Conservation (phyloP, 768 basidiomycete species). For the Pleurotus citrinopileatus region DNA sequence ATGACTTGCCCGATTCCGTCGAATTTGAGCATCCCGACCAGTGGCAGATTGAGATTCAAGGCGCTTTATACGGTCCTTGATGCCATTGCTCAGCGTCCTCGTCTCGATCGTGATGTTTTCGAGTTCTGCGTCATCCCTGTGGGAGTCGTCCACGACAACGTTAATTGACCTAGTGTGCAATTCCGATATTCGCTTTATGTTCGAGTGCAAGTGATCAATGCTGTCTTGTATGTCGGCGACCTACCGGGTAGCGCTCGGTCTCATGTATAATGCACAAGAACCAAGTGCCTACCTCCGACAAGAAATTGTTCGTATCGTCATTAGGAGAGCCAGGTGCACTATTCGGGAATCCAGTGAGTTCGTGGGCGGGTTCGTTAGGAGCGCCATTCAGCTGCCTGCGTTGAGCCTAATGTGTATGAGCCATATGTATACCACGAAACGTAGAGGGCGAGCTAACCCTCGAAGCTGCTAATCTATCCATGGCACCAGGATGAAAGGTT, state of each 20-base stretch:
- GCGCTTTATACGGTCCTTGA: constrained; percentile 59
- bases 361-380: constrained; percentile 5
- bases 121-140: constrained; percentile 35
- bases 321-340: not conserved
- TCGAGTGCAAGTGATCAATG: constrained; percentile 35
- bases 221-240: constrained; percentile 38
- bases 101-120: constrained; percentile 61
- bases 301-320: constrained; percentile 6
- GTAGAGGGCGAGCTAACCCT: not conserved
- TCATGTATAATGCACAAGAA: not conserved
- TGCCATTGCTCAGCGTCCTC: constrained; percentile 49
- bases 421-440: not conserved
- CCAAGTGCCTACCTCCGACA: constrained; percentile 8
- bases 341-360: not conserved
- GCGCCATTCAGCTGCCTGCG: constrained; percentile 10
- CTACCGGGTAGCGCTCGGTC: constrained; percentile 18
- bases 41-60: constrained; percentile 35
- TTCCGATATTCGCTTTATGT: constrained; percentile 34
- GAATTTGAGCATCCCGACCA: constrained; percentile 32
- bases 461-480: constrained; percentile 12
- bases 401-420: constrained; percentile 10
- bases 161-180: constrained; percentile 37
- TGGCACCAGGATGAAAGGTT: not conserved
- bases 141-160: constrained; percentile 28
- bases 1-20: constrained; percentile 34